Base-by-base conservation (phyloP, 164 flowering plant genomes). In the Tinospora cordifolia region DNA sequence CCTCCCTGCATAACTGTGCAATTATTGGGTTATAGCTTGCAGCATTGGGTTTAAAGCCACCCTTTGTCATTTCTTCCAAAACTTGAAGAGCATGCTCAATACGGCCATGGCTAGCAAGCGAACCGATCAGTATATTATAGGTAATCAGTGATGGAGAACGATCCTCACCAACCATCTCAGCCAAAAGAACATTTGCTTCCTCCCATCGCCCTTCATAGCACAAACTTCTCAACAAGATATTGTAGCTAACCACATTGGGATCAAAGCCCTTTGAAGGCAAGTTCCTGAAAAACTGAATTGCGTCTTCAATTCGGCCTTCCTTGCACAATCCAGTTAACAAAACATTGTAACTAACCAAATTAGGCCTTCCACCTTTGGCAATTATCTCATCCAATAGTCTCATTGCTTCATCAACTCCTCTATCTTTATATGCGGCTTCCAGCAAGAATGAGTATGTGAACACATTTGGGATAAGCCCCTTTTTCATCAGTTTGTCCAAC, bases 261-360 rank as follows among this genome's bases (percentile, higher is more conserved):
- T 62, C 70, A 80, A 94, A 87, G 4, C 99, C 97, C 76, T 80
- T 86, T 0, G 75, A 70, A 0, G 97, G 91, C 62, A 92, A 76
- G 66, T 76, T 76, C 83, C 90, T 81, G 67, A 90, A 89, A 64
- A 87, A 83, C 12, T 11, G 25, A 24, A 89, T 79, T 0, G 97
- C 97, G 63, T 90, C 97, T 22, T 87, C 88, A 0, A 74, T 69
- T 76, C 96, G 80, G 64, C 86, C 90, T 81, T 92, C 97, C 74
- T 87, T 89, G 81, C 97, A 90, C 70, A 94, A 78, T 46, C 92
- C 97, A 21, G 91, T 92, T 49, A 94, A 76, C 75, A 94, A 63
- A 69, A 92, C 89, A 82, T 94, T 94, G 80, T 92, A 89, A 67
- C 88, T 86, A 63, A 90, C 93, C 85, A 92, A 78, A 79, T 90